Evolutionary conservation across 208 protist species (phyloP), one percentile per base, ranked within the genome.

Genomic region (Leishmania guyanensis): DNA sequence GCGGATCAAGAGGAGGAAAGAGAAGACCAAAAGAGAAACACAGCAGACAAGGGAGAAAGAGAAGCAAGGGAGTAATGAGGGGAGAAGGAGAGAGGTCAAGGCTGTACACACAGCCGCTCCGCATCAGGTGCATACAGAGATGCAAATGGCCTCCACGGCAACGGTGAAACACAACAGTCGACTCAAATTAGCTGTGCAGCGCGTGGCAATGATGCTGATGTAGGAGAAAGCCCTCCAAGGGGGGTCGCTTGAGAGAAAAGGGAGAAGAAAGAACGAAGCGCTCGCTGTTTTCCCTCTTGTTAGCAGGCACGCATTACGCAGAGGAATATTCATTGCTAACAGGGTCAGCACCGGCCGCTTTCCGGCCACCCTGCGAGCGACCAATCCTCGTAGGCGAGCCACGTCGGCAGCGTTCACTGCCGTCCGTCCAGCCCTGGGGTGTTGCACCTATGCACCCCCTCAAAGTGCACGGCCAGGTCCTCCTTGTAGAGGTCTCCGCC

Each of bases 371-470:
- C 62, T 29, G 12, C 62, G 12, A 39, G 62, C 14, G 8, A 50
- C 66, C 46, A 70, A 68, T 84, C 75, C 46, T 75, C 75, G 80
- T 80, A 66, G 22, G 77, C 65, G 3, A 74, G 66, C 74, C 53
- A 75, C 62, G 36, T 36, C 14, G 54, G 64, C 1, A 54, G 26
- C 22, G 64, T 62, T 56, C 74, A 83, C 80, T 77, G 43, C 75
- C 29, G 29, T n/a, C 68, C 68, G 26, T 77, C 68, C 48, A 76
- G 22, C 75, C 77, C 80, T 5, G 66, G 29, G 36, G 75, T 69
- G 10, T 77, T 60, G 51, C 60, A 54, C 3, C 36, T 54, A 69
- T 76, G 74, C 20, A 77, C 10, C 46, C 2, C 48, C 56, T 84
- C 60, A 48, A 84, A 64, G n/a, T 71, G 69, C 66, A n/a, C 68